Evolutionary conservation across 371 early-diverging fungal species (phyloP), one percentile per base, ranked within the genome.

Genomic region (Polyrhizophydium stewartii): DNA sequence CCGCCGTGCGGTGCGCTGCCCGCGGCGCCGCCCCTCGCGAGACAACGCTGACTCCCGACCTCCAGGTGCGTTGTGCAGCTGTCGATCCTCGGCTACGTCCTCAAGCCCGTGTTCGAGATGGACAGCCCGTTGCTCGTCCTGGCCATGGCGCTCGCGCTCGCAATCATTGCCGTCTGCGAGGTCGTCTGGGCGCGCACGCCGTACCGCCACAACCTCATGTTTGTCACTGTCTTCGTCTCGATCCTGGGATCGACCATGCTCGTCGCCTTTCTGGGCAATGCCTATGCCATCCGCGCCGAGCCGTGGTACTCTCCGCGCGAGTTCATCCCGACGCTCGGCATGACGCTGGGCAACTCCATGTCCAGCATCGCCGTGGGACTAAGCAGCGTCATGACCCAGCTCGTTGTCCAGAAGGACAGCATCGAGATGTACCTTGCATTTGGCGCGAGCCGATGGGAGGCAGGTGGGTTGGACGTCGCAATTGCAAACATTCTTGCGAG

Each of bases 371-470:
- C 93, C 0, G 82, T 94, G 28, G 93, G 89, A 0, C 65, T 91
- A 35, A 77, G 81, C 19, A 76, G 79, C 50, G 81, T 85, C 31
- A 73, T 92, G 55, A 80, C 82, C n/a, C 77, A 84, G 55, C 69
- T 86, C 41, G 75, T 73, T 27, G 77, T 82, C 32, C 74, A 91
- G 56, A 77, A 85, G 46, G 92, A 90, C 31, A 84, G 85, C 28
- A 83, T 92, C 7, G 90, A 92, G 59, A 75, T 85, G 27, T 83
- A 84, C 56, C 70, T 94, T 40, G 72, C 89, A 5, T 88, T 79
- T 83, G 95, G 95, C 5, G 93, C 92, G 0, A 84, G 84, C 5
- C 83, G 93, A 9, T 90, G 89, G 89, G 95, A 94, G 65, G 89
- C 92, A 0, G 87, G 60, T 60, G 30, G n/a, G n/a, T n/a, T n/a